phyloP scores from a whole-genome alignment of 495 filamentous ascomycete genomes.

The Tricharina praecox region DNA sequence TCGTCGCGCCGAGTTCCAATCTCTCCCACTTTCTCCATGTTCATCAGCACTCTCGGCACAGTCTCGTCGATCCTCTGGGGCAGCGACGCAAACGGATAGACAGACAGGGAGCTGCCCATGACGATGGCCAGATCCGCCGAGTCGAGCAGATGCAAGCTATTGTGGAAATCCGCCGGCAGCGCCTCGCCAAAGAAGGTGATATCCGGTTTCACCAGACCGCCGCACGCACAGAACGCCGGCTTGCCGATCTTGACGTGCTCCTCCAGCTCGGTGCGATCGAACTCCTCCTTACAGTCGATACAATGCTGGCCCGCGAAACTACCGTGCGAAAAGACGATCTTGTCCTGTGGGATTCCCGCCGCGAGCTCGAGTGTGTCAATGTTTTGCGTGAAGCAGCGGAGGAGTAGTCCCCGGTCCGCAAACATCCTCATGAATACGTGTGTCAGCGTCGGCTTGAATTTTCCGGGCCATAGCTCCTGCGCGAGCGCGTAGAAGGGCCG shows the following conservation, averaged over 20 bases:
- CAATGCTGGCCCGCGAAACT: conserved; percentile 81
- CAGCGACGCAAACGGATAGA: conserved; percentile 77
- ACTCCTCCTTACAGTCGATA: conserved; percentile 64
- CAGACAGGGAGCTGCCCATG: conserved; percentile 78
- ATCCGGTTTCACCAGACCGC: conserved; percentile 82
- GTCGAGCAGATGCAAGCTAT: conserved; percentile 36
- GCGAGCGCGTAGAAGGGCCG: conserved; percentile 82
- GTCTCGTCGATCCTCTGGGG: conserved; percentile 43
- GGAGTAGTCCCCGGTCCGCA: conserved; percentile 54
- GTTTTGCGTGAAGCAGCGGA: conserved; percentile 90
- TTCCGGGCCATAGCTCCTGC: conserved; percentile 81
- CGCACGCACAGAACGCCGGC: conserved; percentile 34
- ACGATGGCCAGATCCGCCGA: conserved; percentile 69
- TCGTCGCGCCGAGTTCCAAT: conserved; percentile 62
- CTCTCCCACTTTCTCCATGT: conserved; percentile 67
- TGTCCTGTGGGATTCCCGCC: conserved; percentile 64
- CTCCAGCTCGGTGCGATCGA: conserved; percentile 56
- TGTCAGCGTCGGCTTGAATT: conserved; percentile 68
- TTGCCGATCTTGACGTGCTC: conserved; percentile 36
- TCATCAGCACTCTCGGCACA: conserved; percentile 68
- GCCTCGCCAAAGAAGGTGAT: conserved; percentile 86
- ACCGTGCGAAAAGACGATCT: conserved; percentile 85
- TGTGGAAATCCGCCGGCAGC: conserved; percentile 53
- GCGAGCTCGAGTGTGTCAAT: conserved; percentile 76
- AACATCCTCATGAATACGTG: conserved; percentile 65